Percentiles rank a stretch among this genome's conserved stretches.
Evolutionary conservation across 345 rosid genomes (phyloP).

Genomic region (Syzygium oleosum): DNA sequence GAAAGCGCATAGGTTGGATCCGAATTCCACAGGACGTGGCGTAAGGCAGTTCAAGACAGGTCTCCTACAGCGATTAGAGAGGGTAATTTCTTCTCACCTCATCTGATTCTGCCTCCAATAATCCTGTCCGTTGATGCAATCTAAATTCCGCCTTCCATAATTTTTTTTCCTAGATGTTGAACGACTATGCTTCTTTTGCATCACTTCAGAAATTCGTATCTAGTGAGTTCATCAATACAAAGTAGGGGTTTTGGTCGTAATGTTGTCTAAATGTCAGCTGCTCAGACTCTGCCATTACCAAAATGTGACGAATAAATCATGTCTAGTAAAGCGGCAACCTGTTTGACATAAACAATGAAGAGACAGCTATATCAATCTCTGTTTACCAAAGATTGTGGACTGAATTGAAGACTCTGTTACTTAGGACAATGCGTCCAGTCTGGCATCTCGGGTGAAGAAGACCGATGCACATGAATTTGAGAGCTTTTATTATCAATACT

Average conservation of each 20-base stretch:
- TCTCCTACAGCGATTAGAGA: slow-evolving; percentile 68
- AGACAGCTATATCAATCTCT: not conserved
- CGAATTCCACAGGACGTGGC: slow-evolving; percentile 67
- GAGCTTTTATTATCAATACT: slow-evolving; percentile 88
- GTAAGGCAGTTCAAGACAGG: slow-evolving; percentile 86
- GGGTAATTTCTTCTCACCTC: slow-evolving; percentile 30
- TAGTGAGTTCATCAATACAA: not conserved
- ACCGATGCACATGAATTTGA: slow-evolving; percentile 95
- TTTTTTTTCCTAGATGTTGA: not conserved
- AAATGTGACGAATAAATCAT: not conserved
- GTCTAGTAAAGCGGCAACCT: not conserved
- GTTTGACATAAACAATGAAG: not conserved
- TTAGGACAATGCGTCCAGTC: slow-evolving; percentile 92
- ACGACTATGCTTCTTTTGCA: not conserved
- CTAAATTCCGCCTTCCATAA: not conserved
- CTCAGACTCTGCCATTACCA: not conserved
- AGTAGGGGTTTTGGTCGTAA: not conserved
- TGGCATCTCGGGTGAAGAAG: slow-evolving; percentile 88
- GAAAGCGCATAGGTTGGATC: slow-evolving; percentile 81
- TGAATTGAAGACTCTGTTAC: not conserved
- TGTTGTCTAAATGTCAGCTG: not conserved
- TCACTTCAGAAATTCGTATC: not conserved
- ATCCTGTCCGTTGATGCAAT: not conserved
- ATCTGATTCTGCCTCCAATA: not conserved
- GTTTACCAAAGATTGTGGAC: not conserved